Base-by-base conservation (phyloP, 768 basidiomycete species). In the Leccinum uliginosum region DNA sequence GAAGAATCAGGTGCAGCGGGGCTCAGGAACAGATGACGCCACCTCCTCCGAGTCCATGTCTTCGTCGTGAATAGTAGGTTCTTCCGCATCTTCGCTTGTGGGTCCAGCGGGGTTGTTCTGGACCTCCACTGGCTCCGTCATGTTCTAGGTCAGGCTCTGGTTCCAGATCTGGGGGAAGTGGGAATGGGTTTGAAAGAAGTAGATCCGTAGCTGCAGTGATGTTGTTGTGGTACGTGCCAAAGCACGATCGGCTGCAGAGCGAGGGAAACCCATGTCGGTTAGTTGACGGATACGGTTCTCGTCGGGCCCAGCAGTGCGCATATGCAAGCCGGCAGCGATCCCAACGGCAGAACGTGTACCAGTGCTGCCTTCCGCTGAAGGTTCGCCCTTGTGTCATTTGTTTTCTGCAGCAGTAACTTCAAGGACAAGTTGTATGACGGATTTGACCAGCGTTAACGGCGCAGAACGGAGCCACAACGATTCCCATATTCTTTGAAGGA, bases 261-360 rank as follows among this genome's bases (percentile, higher is more conserved):
- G 84, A 34, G 89, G 84, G 77, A 98, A 99, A 47, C 97, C 97
- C 97, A 98, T 98, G 65, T 98, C 96, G 8, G 84, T 87, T 54
- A 98, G 78, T 64, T 93, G 89, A 51, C 83, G 82, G 53, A 98
- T 83, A 34, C 87, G 83, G 47, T 78, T 79, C 68, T 94, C 92
- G 67, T 93, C 90, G 1, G 88, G 82, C 12, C 79, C 83, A 58
- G 78, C 61, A 19, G 70, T 67, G 34, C 65, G 68, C 56, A 70
- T 71, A 58, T 70, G 69, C 58, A 64, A 67, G 40, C 68, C 75
- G 51, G 67, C 64, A 53, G 73, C 67, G 9, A 70, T 54, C 44
- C 73, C 65, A 34, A 69, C 58, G 12, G 68, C 63, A 34, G 70
- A 68, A n/a, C 70, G 64, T 27, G 65, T 66, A 21, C 72, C 58